Evolutionary conservation across 2,329 filamentous ascomycete genomes (phyloP).

Genomic region (Scopulariopsis brevicaulis): DNA sequence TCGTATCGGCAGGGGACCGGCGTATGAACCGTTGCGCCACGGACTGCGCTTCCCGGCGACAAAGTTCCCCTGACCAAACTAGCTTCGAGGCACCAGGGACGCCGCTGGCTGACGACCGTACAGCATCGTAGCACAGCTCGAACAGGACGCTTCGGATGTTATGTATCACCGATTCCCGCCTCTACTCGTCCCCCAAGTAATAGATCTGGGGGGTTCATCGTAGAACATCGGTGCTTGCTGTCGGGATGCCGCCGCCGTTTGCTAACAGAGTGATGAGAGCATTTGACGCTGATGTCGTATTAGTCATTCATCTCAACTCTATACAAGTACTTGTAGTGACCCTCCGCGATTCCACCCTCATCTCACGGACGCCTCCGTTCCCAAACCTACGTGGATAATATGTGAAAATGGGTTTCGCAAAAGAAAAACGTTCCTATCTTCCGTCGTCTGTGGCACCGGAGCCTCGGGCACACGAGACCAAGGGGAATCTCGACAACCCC

Average conservation of each 20-base stretch:
- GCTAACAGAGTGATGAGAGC: no score
- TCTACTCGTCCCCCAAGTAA: no score
- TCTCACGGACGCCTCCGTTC: not conserved
- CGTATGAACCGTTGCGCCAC: not conserved
- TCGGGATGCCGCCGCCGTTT: no score
- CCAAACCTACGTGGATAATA: not conserved
- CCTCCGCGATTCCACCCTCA: no score
- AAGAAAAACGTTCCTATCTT: not conserved
- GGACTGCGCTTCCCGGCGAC: not conserved
- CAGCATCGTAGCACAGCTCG: not conserved
- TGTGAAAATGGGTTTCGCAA: not conserved
- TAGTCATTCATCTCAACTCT: no score
- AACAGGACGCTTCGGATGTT: not conserved
- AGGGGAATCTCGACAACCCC: not conserved
- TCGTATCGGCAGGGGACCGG: not conserved
- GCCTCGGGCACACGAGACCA: not conserved
- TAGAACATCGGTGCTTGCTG: no score
- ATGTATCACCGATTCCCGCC: not conserved
- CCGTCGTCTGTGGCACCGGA: not conserved
- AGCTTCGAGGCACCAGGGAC: not conserved
- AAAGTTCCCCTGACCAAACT: not conserved
- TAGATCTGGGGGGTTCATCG: no score
- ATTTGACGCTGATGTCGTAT: no score
- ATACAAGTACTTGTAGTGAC: no score
- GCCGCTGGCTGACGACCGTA: not conserved